Conservation (phyloP, 306 rosid genomes). For the cucumber (Cucumis sativus) region DNA sequence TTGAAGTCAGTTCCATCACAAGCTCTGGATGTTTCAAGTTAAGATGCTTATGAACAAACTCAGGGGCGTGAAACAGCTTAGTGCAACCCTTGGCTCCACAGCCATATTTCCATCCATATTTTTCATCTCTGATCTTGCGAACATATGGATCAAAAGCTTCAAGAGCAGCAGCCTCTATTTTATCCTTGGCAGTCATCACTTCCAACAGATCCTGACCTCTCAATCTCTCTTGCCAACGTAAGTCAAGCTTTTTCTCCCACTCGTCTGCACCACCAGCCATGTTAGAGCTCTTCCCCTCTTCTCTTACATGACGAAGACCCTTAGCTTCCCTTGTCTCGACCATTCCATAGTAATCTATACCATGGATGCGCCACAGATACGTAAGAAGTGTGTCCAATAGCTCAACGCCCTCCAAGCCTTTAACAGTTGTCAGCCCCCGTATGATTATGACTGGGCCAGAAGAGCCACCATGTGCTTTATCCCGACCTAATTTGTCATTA, state of each 20-base stretch:
- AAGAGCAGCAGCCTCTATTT: conserved; percentile 80
- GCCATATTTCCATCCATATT: conserved; percentile 99
- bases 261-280: conserved; percentile 50
- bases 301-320: conserved; percentile 89
- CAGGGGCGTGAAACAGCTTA: conserved; percentile 95
- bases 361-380: conserved; percentile 94
- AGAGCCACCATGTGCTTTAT: conserved; percentile 61
- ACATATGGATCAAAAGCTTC: conserved; percentile 83
- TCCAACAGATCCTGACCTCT: conserved; percentile 89
- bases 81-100: conserved; percentile 99
- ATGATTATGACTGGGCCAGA: conserved; percentile 68
- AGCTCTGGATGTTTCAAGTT: conserved; percentile 89
- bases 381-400: conserved; percentile 82
- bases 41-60: conserved; percentile 90
- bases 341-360: conserved; percentile 92
- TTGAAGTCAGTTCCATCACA: conserved; percentile 63
- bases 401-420: conserved; percentile 91
- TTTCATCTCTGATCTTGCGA: conserved; percentile 95
- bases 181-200: conserved; percentile 90
- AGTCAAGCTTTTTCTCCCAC: conserved; percentile 85
- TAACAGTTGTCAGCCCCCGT: conserved; percentile 77
- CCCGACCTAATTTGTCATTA: conserved; percentile 51
- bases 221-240: conserved; percentile 78
- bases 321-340: conserved; percentile 71
- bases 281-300: conserved; percentile 37